phyloP scores from a whole-genome alignment of 441 rosid genomes.

The Corymbia citriodora region DNA sequence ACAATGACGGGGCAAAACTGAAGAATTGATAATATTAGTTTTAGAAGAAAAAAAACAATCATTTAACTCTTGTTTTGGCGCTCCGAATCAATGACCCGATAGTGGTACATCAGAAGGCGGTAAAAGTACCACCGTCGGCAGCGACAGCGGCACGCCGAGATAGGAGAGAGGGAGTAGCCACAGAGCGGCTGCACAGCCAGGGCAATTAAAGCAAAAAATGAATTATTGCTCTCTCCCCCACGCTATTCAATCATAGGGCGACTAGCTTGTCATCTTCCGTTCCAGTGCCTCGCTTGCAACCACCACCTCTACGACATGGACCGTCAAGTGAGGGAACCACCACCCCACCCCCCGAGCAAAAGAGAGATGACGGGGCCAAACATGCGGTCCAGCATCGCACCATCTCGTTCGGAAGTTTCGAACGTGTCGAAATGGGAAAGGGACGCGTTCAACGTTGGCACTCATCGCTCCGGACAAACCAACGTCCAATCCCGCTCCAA shows the following conservation, averaged over 20 bases:
- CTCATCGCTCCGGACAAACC: neutral
- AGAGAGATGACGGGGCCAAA: neutral
- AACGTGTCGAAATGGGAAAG: neutral
- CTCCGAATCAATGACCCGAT: neutral
- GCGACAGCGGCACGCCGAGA: neutral
- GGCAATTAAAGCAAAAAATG: neutral
- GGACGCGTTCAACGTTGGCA: neutral
- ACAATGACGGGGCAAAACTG: no score
- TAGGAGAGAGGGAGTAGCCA: neutral
- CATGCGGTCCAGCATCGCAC: neutral
- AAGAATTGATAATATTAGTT: no score
- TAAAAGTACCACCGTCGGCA: rapidly evolving
- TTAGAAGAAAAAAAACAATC: no score
- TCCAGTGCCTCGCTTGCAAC: neutral
- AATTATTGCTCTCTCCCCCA: neutral
- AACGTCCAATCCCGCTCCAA: neutral
- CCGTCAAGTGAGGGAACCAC: neutral
- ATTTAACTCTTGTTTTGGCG: no score
- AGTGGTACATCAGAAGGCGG: rapidly evolving
- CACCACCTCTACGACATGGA: neutral
- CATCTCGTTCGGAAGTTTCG: neutral
- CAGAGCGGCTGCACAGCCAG: neutral
- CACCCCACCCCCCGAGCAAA: neutral
- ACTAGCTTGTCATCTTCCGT: neutral
- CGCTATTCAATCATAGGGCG: neutral